A percentile compares a stretch with the other conserved stretches of the same genome.
These are phyloP conservation scores for Avena eriantha DNA, from an alignment of 176 grass and related monocot genomes.

Conservation along the genomic window DNA sequence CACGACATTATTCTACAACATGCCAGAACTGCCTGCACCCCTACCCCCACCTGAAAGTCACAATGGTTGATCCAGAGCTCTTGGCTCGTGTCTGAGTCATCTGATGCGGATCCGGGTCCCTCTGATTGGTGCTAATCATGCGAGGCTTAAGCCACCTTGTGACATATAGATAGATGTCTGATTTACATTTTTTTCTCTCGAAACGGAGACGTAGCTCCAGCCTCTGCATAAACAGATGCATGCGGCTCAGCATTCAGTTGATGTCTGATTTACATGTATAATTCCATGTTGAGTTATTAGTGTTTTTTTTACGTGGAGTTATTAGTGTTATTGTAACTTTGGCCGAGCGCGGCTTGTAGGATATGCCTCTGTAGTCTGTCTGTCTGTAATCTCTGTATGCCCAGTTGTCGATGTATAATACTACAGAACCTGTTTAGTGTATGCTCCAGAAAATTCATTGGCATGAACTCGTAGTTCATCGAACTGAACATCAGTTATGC, in stretches of 20 bases:
- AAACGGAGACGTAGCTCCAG: too few relatives aligned
- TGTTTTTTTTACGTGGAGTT: too few relatives aligned
- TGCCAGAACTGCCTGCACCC: neutral
- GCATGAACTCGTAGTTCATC: neutral
- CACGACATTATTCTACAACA: conserved; percentile 44
- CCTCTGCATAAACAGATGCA: too few relatives aligned
- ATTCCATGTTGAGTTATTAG: conserved; percentile 1
- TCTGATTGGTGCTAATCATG: neutral
- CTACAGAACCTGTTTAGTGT: neutral
- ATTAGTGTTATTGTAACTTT: neutral
- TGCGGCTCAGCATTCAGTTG: too few relatives aligned
- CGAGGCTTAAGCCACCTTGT: conserved; percentile 4
- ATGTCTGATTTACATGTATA: conserved; percentile 29
- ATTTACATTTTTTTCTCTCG: too few relatives aligned
- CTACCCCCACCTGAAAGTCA: conserved; percentile 10
- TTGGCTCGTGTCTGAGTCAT: neutral
- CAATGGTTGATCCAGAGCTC: neutral
- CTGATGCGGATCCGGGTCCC: neutral
- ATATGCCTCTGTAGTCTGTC: neutral
- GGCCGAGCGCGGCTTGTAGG: neutral
- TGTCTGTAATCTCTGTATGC: neutral
- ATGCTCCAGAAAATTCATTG: neutral
- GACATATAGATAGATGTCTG: conserved; percentile 37
- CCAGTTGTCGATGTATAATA: conserved; percentile 1
- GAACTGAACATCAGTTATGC: neutral